Percentiles rank a stretch among this genome's conserved stretches.
phyloP scores from a whole-genome alignment of 1,284 basidiomycete genomes.

The Nidula niveotomentosa region DNA sequence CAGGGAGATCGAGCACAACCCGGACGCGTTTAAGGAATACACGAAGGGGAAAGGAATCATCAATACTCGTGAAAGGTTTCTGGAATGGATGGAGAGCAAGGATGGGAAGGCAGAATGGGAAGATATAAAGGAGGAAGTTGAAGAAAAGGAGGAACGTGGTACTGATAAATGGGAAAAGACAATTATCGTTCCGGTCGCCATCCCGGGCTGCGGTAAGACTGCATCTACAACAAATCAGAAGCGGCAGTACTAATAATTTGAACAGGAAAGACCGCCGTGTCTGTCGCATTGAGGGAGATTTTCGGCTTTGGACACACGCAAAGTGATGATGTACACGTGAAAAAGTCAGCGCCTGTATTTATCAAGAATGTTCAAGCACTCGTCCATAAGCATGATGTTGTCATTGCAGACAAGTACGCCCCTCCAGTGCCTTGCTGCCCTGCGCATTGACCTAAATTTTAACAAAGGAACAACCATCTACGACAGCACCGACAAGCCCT shows the following conservation, averaged over 20 bases:
- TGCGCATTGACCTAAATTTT: not conserved
- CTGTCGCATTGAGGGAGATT: constrained; percentile 76
- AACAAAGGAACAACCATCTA: constrained; percentile 85
- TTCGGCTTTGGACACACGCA: constrained; percentile 90
- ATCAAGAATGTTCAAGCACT: constrained; percentile 71
- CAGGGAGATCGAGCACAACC: constrained; percentile 66
- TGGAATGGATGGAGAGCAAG: constrained; percentile 63
- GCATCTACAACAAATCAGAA: not conserved
- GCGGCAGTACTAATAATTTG: constrained; percentile 1
- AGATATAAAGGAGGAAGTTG: constrained; percentile 14
- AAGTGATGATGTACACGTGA: constrained; percentile 85
- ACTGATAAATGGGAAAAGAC: constrained; percentile 64
- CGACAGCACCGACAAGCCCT: constrained; percentile 74
- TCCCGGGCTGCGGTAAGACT: constrained; percentile 87
- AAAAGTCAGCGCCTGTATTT: constrained; percentile 80
- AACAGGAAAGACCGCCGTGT: constrained; percentile 86
- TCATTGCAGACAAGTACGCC: constrained; percentile 86
- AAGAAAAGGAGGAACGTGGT: constrained; percentile 14
- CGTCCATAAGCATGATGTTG: constrained; percentile 68
- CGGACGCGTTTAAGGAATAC: constrained; percentile 65
- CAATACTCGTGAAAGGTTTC: constrained; percentile 77
- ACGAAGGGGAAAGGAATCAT: constrained; percentile 82
- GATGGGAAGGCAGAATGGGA: constrained; percentile 37
- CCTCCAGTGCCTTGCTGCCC: not conserved
- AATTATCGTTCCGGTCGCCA: constrained; percentile 85